Evolutionary conservation across 495 filamentous ascomycete genomes (phyloP).

Genomic region (Penicillium goetzii): DNA sequence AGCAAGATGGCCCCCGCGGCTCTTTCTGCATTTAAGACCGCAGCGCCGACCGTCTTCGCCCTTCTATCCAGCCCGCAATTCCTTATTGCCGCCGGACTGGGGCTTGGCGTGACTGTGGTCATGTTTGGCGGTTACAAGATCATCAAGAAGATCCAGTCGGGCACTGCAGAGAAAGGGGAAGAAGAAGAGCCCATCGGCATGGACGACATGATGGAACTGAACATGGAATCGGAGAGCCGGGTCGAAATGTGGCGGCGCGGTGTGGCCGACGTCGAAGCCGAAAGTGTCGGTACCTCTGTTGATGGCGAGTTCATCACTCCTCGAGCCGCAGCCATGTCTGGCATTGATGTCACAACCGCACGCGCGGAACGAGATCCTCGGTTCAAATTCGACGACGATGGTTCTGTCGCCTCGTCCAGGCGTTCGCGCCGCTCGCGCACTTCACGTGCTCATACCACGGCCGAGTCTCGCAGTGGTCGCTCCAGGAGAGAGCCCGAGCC

Average conservation of each 20-base stretch:
- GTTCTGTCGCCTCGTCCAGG: constrained; percentile 42
- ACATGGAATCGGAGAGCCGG: constrained; percentile 58
- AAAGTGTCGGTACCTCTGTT: constrained; percentile 66
- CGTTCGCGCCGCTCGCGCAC: constrained; percentile 44
- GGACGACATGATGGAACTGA: constrained; percentile 62
- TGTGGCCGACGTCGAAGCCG: constrained; percentile 68
- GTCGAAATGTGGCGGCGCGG: constrained; percentile 89
- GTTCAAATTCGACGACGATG: constrained; percentile 46
- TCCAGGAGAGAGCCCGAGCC: constrained; percentile 28
- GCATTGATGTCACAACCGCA: constrained; percentile 50
- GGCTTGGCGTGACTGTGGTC: constrained; percentile 86
- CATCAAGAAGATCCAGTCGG: constrained; percentile 74
- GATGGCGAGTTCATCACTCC: constrained; percentile 88
- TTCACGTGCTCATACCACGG: constrained; percentile 20
- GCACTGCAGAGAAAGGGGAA: constrained; percentile 12
- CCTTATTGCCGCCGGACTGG: constrained; percentile 86
- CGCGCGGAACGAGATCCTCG: constrained; percentile 40
- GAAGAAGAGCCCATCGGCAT: constrained; percentile 36
- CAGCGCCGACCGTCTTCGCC: constrained; percentile 81
- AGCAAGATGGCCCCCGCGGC: constrained; percentile 85
- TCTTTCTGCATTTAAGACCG: constrained; percentile 71
- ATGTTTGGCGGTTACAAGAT: constrained; percentile 97
- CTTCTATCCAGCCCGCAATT: constrained; percentile 91
- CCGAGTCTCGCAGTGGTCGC: constrained; percentile 17
- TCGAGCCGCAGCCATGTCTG: constrained; percentile 65